phyloP scores from a whole-genome alignment of 768 basidiomycete genomes.

The Lactifluus piperatus region DNA sequence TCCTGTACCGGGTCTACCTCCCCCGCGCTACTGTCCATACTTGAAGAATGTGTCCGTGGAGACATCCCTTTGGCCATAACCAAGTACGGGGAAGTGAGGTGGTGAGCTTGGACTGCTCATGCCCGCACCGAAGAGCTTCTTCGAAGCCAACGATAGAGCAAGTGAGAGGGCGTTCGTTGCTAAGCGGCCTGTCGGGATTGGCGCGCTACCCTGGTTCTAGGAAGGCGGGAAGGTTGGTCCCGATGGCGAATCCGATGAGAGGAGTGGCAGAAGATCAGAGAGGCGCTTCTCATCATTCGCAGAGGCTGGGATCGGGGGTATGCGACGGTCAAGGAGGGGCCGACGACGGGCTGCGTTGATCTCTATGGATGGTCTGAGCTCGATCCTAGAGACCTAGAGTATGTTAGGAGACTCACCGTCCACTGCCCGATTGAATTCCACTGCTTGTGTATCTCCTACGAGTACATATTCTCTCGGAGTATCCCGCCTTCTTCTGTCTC shows the following conservation, averaged over 20 bases:
- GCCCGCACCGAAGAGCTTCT: constrained; percentile 66
- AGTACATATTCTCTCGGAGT: constrained; percentile 87
- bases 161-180: constrained; percentile 70
- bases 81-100: constrained; percentile 31
- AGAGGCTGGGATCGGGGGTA: constrained; percentile 31
- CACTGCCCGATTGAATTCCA: constrained; percentile 86
- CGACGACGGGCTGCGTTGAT: constrained; percentile 50
- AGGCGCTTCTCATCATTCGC: constrained; percentile 40
- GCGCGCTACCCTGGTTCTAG: constrained; percentile 40
- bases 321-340: constrained; percentile 48
- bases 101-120: constrained; percentile 28
- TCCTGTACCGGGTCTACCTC: constrained; percentile 64
- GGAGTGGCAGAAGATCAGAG: constrained; percentile 26
- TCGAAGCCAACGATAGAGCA: constrained; percentile 71
- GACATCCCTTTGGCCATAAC: constrained; percentile 9
- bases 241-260: constrained; percentile 23
- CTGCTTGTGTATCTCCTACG: constrained; percentile 80
- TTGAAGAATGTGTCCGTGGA: constrained; percentile 30
- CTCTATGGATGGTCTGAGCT: constrained; percentile 36
- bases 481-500: constrained; percentile 79
- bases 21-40: constrained; percentile 28
- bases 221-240: constrained; percentile 57
- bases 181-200: constrained; percentile 55
- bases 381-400: neutral
- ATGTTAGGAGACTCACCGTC: constrained; percentile 58